Base-by-base conservation (phyloP, 1,284 basidiomycete species). In the Microbotryomycetes sp. region DNA sequence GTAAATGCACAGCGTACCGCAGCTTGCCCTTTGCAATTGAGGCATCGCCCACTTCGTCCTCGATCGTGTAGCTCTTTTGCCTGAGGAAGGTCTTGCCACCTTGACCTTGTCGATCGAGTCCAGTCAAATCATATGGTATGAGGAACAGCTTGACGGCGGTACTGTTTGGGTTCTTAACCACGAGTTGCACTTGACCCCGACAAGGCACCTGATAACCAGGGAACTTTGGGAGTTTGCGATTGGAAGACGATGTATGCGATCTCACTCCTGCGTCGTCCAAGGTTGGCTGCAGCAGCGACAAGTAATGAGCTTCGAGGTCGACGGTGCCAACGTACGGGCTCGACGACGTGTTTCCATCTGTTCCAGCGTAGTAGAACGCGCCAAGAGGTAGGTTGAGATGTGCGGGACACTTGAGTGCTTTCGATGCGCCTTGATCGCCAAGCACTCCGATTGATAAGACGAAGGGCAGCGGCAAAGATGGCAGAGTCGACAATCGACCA, bases 131-230 rank as follows among this genome's bases (percentile, higher is more conserved):
- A 64, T 81, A 81, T 0, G 79, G 78, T 3, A 81, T 69, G 2
- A 81, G 69, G 62, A 81, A 81, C 12, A 79, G 76, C 68, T 80
- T 80, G 68, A 80, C 70, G 0, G 79, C 75, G 3, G 74, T 74
- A 26, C 74, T 70, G 28, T 74, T 72, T 3, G 77, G 71, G 28
- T 78, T 79, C 70, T 79, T 79, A 71, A 81, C 72, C 28, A 81
- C 73, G 9, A 81, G 72, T 70, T 81, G 80, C 7, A 81, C 68
- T 63, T 80, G 79, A n/a, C 80, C 80, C 26, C 76, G 70, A 0
- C 74, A 74, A 0, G 79, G 78, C 5, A 81, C 74, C 30, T 75
- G 72, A 63, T 80, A 81, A 16, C 80, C 80, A 0, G 80, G 80
- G 60, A 79, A 78, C 0, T 64, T 58, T 0, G 77, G 77, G 3